Base-by-base conservation (phyloP, 1,284 basidiomycete species). In the Inonotus hispidus region DNA sequence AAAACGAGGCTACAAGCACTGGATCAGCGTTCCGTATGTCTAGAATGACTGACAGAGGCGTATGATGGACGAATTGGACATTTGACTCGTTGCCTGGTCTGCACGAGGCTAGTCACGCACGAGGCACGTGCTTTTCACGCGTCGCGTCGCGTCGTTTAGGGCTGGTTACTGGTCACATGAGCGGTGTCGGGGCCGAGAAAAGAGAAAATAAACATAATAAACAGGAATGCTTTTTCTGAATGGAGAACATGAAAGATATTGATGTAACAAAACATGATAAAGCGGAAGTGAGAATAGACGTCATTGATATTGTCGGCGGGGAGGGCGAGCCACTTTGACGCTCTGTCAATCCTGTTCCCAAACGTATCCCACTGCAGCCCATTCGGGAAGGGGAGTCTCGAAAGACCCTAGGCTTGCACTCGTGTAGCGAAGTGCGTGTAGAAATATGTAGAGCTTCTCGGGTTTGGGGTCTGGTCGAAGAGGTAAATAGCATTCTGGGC, bases 381-480 rank as follows among this genome's bases (percentile, higher is more conserved):
- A 91, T 65, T 81, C 82, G 0, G 88, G 88, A 82, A 88, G 84
- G 64, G 81, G 83, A 32, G 88, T 89, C 73, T 88, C 82, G 65
- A 88, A 91, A n/a, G 74, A 71, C 0, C 90, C 90, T 55, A 92
- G 71, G 64, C 84, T 87, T 5, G 86, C 85, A 41, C 53, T 61
- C 58, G 87, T 90, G 73, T 94, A 97, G 67, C 84, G 80, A 68
- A 92, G 74, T 11, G 95, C 95, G 71, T 98, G 95, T 67, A 98
- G 76, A 76, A 95, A 98, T 66, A 98, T 98, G 73, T 93, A 97
- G 61, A 97, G 75, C 63, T 85, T 86, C 71, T 95, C 92, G 1
- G 93, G 93, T 69, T 85, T 85, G 0, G 95, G 95, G 73, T 98
- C 95, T 7, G 93, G 92, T 58, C 94, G 85, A 8, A 97, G 74